Percentiles rank a stretch among this genome's conserved stretches.
Conservation (phyloP, 1,284 basidiomycete genomes). For the Bjerkandera adusta region DNA sequence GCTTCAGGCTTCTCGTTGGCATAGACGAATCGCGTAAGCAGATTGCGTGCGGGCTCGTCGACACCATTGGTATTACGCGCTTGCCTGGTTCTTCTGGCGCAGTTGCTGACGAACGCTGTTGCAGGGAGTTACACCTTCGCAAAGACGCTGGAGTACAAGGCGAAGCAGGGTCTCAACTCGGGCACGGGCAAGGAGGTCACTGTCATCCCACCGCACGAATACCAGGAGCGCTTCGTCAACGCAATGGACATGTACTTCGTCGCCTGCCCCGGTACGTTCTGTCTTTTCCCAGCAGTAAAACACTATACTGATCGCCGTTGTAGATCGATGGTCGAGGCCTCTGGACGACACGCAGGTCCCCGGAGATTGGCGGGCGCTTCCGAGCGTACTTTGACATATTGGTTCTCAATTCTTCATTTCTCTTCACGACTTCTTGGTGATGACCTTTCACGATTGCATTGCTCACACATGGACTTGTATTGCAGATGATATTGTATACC, state of each 20-base stretch:
- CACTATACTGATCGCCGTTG: background rate
- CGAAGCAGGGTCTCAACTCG: conserved; percentile 64
- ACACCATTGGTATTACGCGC: conserved; percentile 60
- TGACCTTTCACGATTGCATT: too few species aligned
- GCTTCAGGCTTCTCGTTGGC: conserved; percentile 56
- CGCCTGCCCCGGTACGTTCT: conserved; percentile 59
- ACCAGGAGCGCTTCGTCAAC: conserved; percentile 66
- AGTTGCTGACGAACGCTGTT: too few species aligned
- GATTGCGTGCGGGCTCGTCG: conserved; percentile 74
- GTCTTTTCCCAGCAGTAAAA: background rate
- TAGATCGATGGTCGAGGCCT: conserved; percentile 39
- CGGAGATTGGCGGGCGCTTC: conserved; percentile 26
- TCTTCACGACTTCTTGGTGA: conserved; percentile 13
- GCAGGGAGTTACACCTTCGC: conserved; percentile 73
- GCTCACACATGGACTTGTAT: too few species aligned
- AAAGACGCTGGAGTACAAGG: conserved; percentile 77
- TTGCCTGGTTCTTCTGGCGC: too few species aligned
- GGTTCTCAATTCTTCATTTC: background rate
- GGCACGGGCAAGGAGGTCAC: conserved; percentile 72
- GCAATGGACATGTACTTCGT: conserved; percentile 70
- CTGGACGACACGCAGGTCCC: conserved; percentile 29
- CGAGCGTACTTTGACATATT: conserved; percentile 29
- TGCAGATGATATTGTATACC: too few species aligned
- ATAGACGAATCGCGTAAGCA: conserved; percentile 63
- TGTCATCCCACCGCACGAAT: conserved; percentile 68